Conservation (phyloP, 129 eudicot species). For the Glebionis coronaria region DNA sequence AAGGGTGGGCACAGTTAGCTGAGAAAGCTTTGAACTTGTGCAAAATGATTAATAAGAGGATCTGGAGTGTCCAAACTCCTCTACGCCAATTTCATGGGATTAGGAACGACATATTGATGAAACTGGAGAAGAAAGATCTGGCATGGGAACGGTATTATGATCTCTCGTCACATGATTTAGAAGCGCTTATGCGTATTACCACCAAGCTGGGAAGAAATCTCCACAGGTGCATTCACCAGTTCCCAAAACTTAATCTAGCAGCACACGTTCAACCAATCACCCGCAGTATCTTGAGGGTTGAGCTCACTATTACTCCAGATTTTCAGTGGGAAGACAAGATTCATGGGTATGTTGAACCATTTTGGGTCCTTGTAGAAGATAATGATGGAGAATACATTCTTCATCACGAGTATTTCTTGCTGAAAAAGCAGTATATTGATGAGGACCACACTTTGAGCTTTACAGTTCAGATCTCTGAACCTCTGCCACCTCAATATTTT, state of each 20-base stretch:
- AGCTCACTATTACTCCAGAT: constrained; percentile 84
- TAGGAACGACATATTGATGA: constrained; percentile 60
- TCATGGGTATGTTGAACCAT: constrained; percentile 94
- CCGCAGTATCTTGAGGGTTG: constrained; percentile 73
- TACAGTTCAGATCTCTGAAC: constrained; percentile 87
- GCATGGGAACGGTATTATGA: constrained; percentile 96
- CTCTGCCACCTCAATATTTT: too few species aligned
- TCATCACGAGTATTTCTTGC: constrained; percentile 85
- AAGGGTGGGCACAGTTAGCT: constrained; percentile 98
- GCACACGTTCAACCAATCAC: constrained; percentile 99
- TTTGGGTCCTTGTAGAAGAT: constrained; percentile 96
- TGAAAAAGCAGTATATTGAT: constrained; percentile 85
- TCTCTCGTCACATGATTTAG: constrained; percentile 80
- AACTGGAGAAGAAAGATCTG: constrained; percentile 89
- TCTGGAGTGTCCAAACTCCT: constrained; percentile 97
- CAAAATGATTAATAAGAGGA: constrained; percentile 86
- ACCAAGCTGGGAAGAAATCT: constrained; percentile 70
- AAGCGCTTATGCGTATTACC: constrained; percentile 70
- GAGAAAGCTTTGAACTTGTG: constrained; percentile 90
- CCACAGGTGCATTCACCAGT: too few species aligned
- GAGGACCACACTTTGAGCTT: constrained; percentile 82
- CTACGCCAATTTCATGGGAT: constrained; percentile 88
- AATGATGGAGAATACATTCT: constrained; percentile 87
- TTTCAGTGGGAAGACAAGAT: constrained; percentile 91
- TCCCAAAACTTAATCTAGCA: constrained; percentile 78